Base-by-base conservation (phyloP, 1,284 basidiomycete species). In the Cystobasidiaceae sp. region DNA sequence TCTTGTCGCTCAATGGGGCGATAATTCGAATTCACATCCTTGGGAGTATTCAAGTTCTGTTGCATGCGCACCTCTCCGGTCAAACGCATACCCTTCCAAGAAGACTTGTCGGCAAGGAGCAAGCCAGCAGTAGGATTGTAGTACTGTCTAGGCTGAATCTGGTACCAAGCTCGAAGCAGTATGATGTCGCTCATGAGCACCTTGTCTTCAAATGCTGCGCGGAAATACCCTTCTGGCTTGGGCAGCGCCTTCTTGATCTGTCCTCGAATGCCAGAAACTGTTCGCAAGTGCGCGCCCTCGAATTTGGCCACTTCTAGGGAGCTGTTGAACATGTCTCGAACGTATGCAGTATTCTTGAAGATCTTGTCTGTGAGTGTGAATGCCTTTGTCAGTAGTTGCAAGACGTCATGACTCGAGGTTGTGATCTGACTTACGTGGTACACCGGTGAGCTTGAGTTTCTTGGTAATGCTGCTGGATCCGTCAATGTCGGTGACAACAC, bases 171-270 rank as follows among this genome's bases (percentile, higher is more conserved):
- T 23, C 96, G 84, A 9, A 99, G 81, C 81, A 99, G 97, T 62
- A 97, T 82, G 67, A 98, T 88, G 74, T 98, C 94, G 70, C 90
- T 92, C 87, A 89, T 93, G 66, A 97, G 81, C 9, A 98, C 83
- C 80, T 98, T 98, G 78, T 99, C 94, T 78, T 99, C 94, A 76
- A 98, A 98, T 1, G 94, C 93, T 0, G 94, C 94, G 70, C 96
- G 82, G 82, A 90, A 97, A 8, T 90, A 85, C 2, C 96, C 96
- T 70, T 97, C 93, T 0, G 94, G 93, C 76, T 93, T 97, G 7
- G 87, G 80, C 21, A 97, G 79, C 2, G 90, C 93, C 77, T 94
- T 96, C 81, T 99, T 99, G 54, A 99, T 85, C 78, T 97, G 93
- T 19, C 94, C 94, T 39, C 96, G 81, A 66, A 99, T 90, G 4